phyloP scores from a whole-genome alignment of 2,329 filamentous ascomycete genomes.

The Botrytis paeoniae region DNA sequence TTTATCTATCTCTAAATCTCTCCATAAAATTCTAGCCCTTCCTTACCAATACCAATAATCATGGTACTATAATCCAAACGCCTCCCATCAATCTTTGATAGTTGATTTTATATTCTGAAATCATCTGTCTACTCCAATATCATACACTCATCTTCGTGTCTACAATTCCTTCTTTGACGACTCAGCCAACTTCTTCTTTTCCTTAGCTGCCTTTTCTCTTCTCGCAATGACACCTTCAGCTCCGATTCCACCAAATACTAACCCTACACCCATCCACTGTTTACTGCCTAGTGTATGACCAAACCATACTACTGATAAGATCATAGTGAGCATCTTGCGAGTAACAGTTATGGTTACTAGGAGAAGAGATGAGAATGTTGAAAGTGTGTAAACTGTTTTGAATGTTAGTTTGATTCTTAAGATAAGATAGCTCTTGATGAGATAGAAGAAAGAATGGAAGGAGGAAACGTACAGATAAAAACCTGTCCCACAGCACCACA shows the following conservation, averaged over 20 bases:
- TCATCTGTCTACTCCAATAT: not conserved
- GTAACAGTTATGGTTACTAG: conserved; percentile 97
- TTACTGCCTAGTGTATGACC: conserved; percentile 82
- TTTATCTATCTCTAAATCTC: not conserved
- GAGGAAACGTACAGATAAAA: conserved; percentile 71
- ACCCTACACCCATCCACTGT: conserved; percentile 87
- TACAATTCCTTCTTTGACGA: conserved; percentile 32
- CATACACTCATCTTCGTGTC: not conserved
- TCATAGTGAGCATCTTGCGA: conserved; percentile 99
- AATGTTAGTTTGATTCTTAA: conserved; percentile 3
- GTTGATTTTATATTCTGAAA: not conserved
- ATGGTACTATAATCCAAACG: not conserved
- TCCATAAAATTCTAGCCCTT: not conserved
- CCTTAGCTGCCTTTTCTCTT: conserved; percentile 80
- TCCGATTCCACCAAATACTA: conserved; percentile 95
- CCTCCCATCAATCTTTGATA: not conserved
- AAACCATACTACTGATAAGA: conserved; percentile 91
- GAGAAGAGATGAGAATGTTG: conserved; percentile 85
- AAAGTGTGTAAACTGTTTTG: conserved; percentile 72
- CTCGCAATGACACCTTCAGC: conserved; percentile 81
- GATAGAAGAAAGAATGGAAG: conserved; percentile 2
- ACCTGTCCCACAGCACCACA: conserved; percentile 93
- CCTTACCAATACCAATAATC: not conserved
- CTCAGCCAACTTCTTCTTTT: conserved; percentile 37
- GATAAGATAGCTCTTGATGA: not conserved